These are phyloP conservation scores for Suillus bovinus DNA, from an alignment of 768 basidiomycete species.

Conservation along the genomic window DNA sequence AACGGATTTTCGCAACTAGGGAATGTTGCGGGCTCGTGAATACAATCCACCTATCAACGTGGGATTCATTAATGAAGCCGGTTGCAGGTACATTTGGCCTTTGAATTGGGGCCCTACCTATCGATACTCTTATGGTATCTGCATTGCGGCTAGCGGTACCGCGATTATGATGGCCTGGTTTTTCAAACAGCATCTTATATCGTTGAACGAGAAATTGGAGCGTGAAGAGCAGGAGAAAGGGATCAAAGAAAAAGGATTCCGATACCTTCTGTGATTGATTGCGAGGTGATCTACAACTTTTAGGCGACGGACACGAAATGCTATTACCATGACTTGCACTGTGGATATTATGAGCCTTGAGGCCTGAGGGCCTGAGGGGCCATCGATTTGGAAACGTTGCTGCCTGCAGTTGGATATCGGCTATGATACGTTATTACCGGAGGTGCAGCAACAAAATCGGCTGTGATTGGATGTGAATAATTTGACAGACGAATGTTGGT, in stretches of 20 bases:
- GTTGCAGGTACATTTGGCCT: constrained; percentile 64
- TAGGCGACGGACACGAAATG: not conserved
- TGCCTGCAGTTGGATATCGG: not conserved
- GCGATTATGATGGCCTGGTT: constrained; percentile 51
- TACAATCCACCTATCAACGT: constrained; percentile 20
- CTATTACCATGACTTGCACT: not conserved
- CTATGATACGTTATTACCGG: not conserved
- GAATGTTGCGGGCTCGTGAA: constrained; percentile 81
- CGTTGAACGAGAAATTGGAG: constrained; percentile 42
- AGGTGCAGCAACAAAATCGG: not conserved
- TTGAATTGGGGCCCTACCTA: constrained; percentile 71
- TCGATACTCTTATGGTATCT: constrained; percentile 70
- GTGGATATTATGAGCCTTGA: constrained; percentile 6
- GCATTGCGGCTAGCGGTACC: constrained; percentile 55
- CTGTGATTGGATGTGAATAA: constrained; percentile 1
- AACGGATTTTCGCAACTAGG: constrained; percentile 84
- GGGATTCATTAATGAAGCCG: constrained; percentile 1
- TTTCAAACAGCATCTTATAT: constrained; percentile 45
- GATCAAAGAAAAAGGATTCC: constrained; percentile 43
- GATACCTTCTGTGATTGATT: constrained; percentile 46
- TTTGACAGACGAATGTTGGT: not conserved
- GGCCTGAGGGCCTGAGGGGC: constrained; percentile 9
- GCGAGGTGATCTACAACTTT: constrained; percentile 2
- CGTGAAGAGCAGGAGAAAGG: constrained; percentile 43
- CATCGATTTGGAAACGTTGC: constrained; percentile 4